Conservation (phyloP, 306 rosid genomes). For the Dryas alaskensis region DNA sequence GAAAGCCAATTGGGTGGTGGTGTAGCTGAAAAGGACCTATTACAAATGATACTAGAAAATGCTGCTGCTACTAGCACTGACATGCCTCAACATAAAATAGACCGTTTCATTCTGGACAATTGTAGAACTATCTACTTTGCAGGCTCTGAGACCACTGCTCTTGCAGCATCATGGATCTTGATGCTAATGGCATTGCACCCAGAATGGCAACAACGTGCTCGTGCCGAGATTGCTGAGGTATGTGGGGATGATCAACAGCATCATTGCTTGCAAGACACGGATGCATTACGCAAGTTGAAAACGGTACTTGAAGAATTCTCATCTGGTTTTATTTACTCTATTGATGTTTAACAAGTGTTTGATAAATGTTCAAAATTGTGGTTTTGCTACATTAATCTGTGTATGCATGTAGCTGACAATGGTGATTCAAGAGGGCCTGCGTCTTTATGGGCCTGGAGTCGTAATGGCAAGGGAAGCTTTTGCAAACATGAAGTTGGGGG, state of each 20-base stretch:
- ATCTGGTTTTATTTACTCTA: not conserved
- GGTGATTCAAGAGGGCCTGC: constrained; percentile 21
- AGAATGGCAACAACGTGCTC: constrained; percentile 23
- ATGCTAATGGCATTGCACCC: constrained; percentile 22
- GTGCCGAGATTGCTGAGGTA: constrained; percentile 13
- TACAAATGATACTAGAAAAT: constrained; percentile 15
- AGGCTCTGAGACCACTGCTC: constrained; percentile 27
- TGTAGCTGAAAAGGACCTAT: not conserved
- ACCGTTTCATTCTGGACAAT: constrained; percentile 15
- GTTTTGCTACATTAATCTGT: not conserved
- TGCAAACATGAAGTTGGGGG: constrained; percentile 7
- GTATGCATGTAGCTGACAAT: constrained; percentile 5
- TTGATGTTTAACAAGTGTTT: not conserved
- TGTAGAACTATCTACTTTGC: constrained; percentile 25
- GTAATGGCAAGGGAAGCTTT: constrained; percentile 1
- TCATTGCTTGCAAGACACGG: constrained; percentile 22
- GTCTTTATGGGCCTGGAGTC: constrained; percentile 19
- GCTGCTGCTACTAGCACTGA: constrained; percentile 13
- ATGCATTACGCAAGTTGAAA: constrained; percentile 4
- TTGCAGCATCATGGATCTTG: constrained; percentile 19
- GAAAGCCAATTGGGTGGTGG: not conserved
- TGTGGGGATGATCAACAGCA: constrained; percentile 11
- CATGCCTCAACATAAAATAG: constrained; percentile 13
- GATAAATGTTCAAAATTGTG: not conserved
- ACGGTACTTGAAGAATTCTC: not conserved